Evolutionary conservation across 441 rosid genomes (phyloP).

Genomic region (Populus hybrid): DNA sequence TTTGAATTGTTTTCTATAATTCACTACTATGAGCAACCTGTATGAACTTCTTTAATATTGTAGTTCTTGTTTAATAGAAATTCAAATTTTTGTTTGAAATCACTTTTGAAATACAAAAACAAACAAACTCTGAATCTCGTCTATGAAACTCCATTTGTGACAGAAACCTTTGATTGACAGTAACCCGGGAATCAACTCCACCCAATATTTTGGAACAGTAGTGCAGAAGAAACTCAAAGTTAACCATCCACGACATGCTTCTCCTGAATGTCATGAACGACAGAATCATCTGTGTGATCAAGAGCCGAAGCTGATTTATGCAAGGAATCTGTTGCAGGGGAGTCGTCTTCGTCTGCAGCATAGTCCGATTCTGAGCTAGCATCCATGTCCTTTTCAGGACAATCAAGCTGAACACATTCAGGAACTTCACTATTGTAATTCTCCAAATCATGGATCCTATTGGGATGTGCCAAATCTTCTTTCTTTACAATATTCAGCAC

Average conservation of each 20-base stretch:
- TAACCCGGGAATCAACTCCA: not conserved
- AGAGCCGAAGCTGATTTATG: constrained; percentile 9
- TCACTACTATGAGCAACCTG: too few species aligned
- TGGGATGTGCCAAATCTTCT: constrained; percentile 37
- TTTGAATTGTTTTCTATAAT: not conserved
- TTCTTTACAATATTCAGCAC: constrained; percentile 68
- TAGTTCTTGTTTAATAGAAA: too few species aligned
- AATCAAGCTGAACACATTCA: constrained; percentile 64
- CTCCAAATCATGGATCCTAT: constrained; percentile 34
- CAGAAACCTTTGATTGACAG: not conserved
- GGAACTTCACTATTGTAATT: constrained; percentile 39
- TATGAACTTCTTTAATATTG: too few species aligned
- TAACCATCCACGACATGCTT: constrained; percentile 11
- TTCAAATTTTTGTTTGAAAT: too few species aligned
- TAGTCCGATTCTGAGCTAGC: constrained; percentile 67
- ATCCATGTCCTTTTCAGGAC: constrained; percentile 60
- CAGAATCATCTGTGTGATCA: constrained; percentile 2
- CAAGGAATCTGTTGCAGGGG: not conserved
- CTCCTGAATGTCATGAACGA: constrained; percentile 6
- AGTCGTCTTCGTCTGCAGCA: constrained; percentile 33
- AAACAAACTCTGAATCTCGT: too few species aligned
- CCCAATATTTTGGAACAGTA: not conserved
- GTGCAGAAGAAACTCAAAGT: not conserved
- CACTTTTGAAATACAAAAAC: too few species aligned
- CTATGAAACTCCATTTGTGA: not conserved